These are phyloP conservation scores for Sporothrix pallida DNA, from an alignment of 2,329 filamentous ascomycete genomes.

Conservation along the genomic window DNA sequence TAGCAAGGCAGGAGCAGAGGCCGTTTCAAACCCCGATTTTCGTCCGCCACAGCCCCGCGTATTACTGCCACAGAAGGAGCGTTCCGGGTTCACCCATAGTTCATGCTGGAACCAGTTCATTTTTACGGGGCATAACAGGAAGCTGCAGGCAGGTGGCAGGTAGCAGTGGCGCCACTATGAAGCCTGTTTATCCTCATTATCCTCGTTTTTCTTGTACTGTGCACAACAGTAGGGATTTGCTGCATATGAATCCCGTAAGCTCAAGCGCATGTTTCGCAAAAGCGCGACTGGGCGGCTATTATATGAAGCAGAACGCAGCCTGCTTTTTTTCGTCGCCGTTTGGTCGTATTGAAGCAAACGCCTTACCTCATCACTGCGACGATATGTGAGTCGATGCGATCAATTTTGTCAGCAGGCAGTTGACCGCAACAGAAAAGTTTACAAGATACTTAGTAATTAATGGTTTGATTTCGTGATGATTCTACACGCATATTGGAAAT, in stretches of 20 bases:
- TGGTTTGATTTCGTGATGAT: background rate
- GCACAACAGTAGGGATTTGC: conserved; percentile 25
- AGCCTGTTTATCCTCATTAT: background rate
- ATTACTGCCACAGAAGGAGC: background rate
- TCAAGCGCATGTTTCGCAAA: background rate
- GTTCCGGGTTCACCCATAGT: conserved; percentile 29
- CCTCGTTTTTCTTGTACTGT: background rate
- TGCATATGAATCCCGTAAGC: conserved; percentile 21
- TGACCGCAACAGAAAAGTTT: background rate
- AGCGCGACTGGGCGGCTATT: background rate
- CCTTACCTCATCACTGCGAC: background rate
- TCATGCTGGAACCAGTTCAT: background rate
- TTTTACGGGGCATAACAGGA: background rate
- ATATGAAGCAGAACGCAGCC: background rate
- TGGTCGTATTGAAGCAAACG: background rate
- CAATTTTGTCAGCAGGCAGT: background rate
- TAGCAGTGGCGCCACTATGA: conserved; percentile 27
- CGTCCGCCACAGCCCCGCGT: conserved; percentile 28
- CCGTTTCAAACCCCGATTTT: conserved; percentile 37
- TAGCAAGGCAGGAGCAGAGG: conserved; percentile 26
- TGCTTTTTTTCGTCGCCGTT: conserved; percentile 30
- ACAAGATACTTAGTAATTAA: background rate
- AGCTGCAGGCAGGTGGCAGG: background rate
- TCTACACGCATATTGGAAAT: background rate
- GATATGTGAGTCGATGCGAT: background rate